Conservation (phyloP, 306 rosid species). For the Herpetospermum pedunculosum region DNA sequence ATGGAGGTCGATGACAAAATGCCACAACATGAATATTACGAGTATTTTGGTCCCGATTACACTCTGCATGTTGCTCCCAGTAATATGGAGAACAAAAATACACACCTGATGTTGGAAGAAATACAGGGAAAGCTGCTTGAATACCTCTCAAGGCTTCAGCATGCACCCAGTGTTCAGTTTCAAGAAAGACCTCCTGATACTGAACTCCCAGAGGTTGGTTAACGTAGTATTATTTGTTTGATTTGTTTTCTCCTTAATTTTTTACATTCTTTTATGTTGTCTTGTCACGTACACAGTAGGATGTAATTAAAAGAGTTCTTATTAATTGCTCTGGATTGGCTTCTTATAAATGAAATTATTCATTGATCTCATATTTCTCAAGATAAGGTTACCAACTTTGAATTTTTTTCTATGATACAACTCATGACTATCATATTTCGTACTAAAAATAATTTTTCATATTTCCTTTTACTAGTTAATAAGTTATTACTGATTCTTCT, state of each 20-base stretch:
- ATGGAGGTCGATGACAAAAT: conserved; percentile 83
- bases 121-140: conserved; percentile 68
- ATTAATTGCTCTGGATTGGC: not conserved
- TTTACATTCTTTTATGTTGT: not conserved
- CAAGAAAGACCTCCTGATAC: conserved; percentile 77
- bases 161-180: conserved; percentile 81
- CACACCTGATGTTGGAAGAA: conserved; percentile 54
- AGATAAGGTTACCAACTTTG: not conserved
- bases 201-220: conserved; percentile 63
- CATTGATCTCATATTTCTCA: not conserved
- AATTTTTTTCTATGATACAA: not conserved
- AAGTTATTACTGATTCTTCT: not conserved
- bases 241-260: not conserved
- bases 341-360: not conserved
- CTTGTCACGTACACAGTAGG: not conserved
- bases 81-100: conserved; percentile 87
- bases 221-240: not conserved
- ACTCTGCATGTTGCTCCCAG: conserved; percentile 93
- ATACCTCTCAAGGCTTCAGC: conserved; percentile 67
- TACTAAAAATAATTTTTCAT: no score
- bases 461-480: not conserved
- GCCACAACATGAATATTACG: conserved; percentile 87
- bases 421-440: not conserved
- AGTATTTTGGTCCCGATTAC: conserved; percentile 89
- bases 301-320: not conserved